Evolutionary conservation across 768 basidiomycete genomes (phyloP), one percentile per base, ranked within the genome.

Genomic region (Kockovaella imperatae): DNA sequence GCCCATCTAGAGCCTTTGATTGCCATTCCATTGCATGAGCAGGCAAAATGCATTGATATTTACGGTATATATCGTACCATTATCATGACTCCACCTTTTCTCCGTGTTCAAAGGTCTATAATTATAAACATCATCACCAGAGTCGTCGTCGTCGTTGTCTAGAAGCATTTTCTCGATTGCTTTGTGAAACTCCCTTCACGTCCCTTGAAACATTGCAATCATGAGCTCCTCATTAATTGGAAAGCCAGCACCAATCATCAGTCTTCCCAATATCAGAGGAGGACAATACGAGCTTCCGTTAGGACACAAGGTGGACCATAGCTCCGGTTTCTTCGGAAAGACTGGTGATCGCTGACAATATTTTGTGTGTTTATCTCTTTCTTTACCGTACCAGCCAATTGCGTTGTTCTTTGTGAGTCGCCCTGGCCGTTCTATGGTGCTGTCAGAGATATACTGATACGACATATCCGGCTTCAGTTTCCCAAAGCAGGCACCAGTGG

Each of bases 381-480:
- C 78, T 77, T 17, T 67, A n/a, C n/a, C n/a, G n/a, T n/a, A n/a
- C n/a, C n/a, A 78, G 45, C 85, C 87, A 1, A 77, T 78, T 18
- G 83, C 78, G 8, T 51, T 89, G 30, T 86, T 87, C 75, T 88
- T 89, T 73, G 57, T 59, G 32, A 49, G 57, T 45, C 86, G 4
- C n/a, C 30, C 77, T 83, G 32, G 80, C 46, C 30, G 17, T 34
- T 39, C 20, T 21, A 26, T 42, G n/a, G n/a, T 11, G 32, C n/a
- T 11, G n/a, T 42, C 14, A 20, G 7, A 20, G 13, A 7, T 25
- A 11, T n/a, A 11, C 3, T 7, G 45, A 20, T 18, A 35, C 5
- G 30, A 35, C 4, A 2, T 1, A 21, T 10, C 10, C 21, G 20
- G 15, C 26, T 11, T 3, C 35, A 62, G 60, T 61, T 67, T 47